Conservation (phyloP, 805 yeast genomes). For the Huiozyma sinensis region DNA sequence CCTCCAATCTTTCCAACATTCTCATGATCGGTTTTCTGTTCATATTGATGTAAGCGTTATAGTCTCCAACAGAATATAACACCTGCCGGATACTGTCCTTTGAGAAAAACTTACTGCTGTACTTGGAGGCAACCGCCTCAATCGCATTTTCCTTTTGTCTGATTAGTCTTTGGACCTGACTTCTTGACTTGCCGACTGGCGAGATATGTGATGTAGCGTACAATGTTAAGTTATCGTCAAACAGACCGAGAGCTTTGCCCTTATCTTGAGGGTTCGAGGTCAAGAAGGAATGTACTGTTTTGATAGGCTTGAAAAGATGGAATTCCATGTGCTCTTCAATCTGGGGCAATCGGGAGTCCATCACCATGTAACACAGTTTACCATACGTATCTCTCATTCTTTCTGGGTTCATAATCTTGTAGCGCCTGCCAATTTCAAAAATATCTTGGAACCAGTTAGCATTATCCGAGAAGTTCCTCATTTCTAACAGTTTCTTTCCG, state of each 20-base stretch:
- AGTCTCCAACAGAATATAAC: constrained; percentile 69
- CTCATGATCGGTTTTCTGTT: constrained; percentile 58
- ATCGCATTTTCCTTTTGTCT: constrained; percentile 60
- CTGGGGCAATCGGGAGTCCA: constrained; percentile 73
- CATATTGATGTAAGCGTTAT: constrained; percentile 58
- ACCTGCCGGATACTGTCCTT: constrained; percentile 62
- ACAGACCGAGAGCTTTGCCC: constrained; percentile 31
- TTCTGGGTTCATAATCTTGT: constrained; percentile 78
- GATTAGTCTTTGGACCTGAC: constrained; percentile 47
- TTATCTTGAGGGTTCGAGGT: constrained; percentile 31
- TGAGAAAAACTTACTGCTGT: constrained; percentile 32
- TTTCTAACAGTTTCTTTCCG: constrained; percentile 54
- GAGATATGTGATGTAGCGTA: constrained; percentile 60
- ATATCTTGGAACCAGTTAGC: constrained; percentile 62
- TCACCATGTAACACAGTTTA: constrained; percentile 69
- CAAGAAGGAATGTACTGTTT: constrained; percentile 45
- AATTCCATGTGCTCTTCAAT: constrained; percentile 63
- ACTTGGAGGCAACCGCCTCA: constrained; percentile 43
- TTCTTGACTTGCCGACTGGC: constrained; percentile 46
- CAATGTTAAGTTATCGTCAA: constrained; percentile 48
- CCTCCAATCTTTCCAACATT: constrained; percentile 43
- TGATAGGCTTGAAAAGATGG: constrained; percentile 61
- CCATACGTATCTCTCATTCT: constrained; percentile 72
- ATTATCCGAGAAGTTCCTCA: constrained; percentile 58
- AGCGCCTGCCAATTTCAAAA: constrained; percentile 71